Evolutionary conservation across 2,329 filamentous ascomycete species (phyloP).

Genomic region (Neonectria faginata): DNA sequence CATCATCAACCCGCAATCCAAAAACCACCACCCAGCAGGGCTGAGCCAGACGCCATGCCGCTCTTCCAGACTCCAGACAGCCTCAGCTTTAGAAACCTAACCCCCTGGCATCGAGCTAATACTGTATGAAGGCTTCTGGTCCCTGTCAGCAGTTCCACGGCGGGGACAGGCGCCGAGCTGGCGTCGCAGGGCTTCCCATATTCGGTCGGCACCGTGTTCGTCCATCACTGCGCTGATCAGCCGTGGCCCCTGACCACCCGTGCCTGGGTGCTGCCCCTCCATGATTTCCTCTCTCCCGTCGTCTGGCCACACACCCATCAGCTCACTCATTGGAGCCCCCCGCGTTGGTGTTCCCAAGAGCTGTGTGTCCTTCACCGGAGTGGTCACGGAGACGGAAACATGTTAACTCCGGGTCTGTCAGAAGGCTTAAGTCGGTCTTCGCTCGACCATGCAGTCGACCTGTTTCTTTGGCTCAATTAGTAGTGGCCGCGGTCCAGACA

Average conservation of each 20-base stretch:
- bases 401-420: not conserved
- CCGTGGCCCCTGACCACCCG: conserved; percentile 7
- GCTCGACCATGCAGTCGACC: not conserved
- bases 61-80: conserved; percentile 7
- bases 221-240: not conserved
- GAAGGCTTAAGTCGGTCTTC: not conserved
- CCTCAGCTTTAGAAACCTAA: conserved; percentile 3
- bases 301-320: conserved; percentile 11
- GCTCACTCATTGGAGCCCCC: conserved; percentile 12
- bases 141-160: conserved; percentile 4
- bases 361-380: not conserved
- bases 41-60: conserved; percentile 39
- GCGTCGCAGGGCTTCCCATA: conserved; percentile 29
- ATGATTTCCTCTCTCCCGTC: conserved; percentile 23
- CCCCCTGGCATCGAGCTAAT: conserved; percentile 7
- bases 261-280: conserved; percentile 1
- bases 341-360: not conserved
- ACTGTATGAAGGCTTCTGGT: conserved; percentile 3
- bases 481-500: not conserved
- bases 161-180: conserved; percentile 3
- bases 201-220: conserved; percentile 24
- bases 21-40: conserved; percentile 28
- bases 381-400: not conserved
- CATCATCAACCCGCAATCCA: conserved; percentile 5
- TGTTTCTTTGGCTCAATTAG: no score